These are phyloP conservation scores for Exidia glandulosa DNA, from an alignment of 768 basidiomycete genomes.

Conservation along the genomic window DNA sequence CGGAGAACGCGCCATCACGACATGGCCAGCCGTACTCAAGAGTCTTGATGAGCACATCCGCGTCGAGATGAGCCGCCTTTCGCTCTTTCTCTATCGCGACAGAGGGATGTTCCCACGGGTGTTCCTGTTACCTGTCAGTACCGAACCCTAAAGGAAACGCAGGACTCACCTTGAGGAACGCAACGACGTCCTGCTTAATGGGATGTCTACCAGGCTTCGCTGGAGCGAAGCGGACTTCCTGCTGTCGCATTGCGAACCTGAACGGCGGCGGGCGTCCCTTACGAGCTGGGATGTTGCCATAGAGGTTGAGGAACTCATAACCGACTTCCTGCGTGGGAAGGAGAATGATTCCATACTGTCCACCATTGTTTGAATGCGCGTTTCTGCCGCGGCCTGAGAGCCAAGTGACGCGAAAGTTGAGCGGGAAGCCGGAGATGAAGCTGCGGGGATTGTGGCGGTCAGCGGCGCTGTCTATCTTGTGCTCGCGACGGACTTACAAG, in stretches of 20 bases:
- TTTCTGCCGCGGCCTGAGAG: neutral
- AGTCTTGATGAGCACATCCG: slow-evolving; percentile 19
- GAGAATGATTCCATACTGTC: neutral
- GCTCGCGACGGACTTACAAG: neutral
- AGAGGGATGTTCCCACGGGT: neutral
- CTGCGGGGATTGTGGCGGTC: neutral
- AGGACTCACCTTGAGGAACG: neutral
- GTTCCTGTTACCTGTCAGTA: neutral
- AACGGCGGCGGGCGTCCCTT: neutral
- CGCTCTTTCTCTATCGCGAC: neutral
- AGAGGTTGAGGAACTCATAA: neutral
- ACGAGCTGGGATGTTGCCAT: neutral
- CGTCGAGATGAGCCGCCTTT: neutral
- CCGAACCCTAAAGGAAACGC: neutral
- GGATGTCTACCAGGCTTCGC: neutral
- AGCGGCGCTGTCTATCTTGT: neutral
- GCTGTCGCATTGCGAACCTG: neutral
- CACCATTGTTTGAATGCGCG: neutral
- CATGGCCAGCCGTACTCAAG: slow-evolving; percentile 57
- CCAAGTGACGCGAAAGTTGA: neutral
- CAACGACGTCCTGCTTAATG: neutral
- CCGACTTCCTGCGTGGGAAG: neutral
- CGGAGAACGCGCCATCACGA: slow-evolving; percentile 44
- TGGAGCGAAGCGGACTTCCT: neutral
- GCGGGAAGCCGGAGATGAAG: neutral